A percentile compares a stretch with the other conserved stretches of the same genome.
Conservation (phyloP, 2,329 filamentous ascomycete species). For the Mariannaea sp. region DNA sequence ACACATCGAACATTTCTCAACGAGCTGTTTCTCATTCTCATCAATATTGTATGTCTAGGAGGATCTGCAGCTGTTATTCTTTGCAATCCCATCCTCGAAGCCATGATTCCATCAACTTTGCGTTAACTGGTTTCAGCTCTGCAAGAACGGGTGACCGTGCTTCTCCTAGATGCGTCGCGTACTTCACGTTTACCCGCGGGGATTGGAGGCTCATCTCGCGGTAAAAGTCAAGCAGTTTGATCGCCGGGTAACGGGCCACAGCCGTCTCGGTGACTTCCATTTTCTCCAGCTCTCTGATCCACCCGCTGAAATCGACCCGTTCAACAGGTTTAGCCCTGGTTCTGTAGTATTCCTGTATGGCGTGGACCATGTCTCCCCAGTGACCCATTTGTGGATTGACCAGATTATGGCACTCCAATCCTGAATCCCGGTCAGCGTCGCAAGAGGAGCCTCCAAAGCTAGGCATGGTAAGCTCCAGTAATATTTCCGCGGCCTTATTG, state of each 20-base stretch:
- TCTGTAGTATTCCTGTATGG: neutral
- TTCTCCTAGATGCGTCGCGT: too few species aligned
- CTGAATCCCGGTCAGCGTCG: neutral
- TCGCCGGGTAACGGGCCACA: neutral
- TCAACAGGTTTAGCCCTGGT: too few species aligned
- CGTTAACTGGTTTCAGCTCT: too few species aligned
- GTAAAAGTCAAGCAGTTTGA: neutral
- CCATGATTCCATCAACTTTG: too few species aligned
- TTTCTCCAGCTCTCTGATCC: neutral
- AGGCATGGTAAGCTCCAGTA: neutral
- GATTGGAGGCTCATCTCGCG: too few species aligned
- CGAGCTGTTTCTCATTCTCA: too few species aligned
- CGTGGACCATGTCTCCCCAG: neutral
- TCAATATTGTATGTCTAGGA: too few species aligned
- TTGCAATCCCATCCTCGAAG: too few species aligned
- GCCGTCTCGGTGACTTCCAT: neutral
- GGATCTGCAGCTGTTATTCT: too few species aligned
- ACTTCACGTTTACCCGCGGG: too few species aligned
- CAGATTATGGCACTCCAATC: neutral
- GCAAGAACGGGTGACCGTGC: too few species aligned
- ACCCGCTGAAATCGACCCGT: neutral
- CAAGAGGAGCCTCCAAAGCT: neutral
- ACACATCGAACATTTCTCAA: too few species aligned
- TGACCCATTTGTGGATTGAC: neutral
- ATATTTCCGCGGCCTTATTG: neutral